Evolutionary conservation across 345 rosid genomes (phyloP).

Genomic region (Acer campestre): DNA sequence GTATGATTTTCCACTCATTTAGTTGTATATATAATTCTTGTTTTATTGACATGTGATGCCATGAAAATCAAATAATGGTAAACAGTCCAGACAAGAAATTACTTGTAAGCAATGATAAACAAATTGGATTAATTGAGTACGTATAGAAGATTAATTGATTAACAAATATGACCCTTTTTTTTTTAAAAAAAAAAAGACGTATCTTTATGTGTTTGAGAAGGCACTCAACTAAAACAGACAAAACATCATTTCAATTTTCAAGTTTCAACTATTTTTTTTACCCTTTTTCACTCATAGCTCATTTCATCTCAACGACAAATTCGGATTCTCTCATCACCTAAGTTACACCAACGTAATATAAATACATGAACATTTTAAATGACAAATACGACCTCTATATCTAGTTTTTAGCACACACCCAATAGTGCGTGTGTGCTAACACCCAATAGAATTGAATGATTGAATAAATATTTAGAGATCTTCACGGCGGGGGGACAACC

Average conservation of each 20-base stretch:
- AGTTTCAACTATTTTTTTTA: too few relatives aligned
- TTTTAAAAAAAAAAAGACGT: background rate
- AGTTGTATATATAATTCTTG: background rate
- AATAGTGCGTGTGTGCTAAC: too few relatives aligned
- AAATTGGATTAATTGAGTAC: background rate
- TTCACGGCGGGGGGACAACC: too few relatives aligned
- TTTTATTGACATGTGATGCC: background rate
- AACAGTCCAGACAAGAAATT: background rate
- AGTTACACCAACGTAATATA: too few relatives aligned
- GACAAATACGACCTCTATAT: too few relatives aligned
- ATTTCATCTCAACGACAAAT: too few relatives aligned
- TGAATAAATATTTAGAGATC: too few relatives aligned
- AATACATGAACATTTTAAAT: too few relatives aligned
- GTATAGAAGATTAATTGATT: background rate
- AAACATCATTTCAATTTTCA: background rate
- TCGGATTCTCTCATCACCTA: too few relatives aligned
- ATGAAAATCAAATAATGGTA: background rate
- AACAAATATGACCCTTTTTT: background rate
- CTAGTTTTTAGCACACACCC: too few relatives aligned
- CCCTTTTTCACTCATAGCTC: too few relatives aligned
- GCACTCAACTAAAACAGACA: constrained; percentile 15
- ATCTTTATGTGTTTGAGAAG: constrained; percentile 9
- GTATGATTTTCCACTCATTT: constrained; percentile 25
- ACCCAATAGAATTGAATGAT: too few relatives aligned
- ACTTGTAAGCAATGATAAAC: background rate